Percentiles rank a stretch among this genome's conserved stretches.
phyloP scores from a whole-genome alignment of 768 basidiomycete genomes.

The Kwoniella heveanensis region DNA sequence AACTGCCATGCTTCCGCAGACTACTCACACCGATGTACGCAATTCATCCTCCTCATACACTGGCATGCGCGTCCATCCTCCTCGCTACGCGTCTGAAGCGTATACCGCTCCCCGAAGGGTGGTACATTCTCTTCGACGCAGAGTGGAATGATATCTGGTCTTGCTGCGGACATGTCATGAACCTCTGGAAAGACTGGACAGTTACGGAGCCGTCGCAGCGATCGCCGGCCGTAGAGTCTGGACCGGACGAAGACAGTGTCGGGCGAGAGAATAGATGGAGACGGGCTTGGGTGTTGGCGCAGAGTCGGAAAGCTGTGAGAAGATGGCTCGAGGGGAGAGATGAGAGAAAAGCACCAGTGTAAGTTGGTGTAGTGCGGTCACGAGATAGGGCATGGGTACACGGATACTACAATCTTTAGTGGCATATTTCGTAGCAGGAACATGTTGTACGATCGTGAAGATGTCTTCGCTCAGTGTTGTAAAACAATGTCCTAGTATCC shows the following conservation, averaged over 20 bases:
- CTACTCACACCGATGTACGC: constrained; percentile 92
- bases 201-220: not conserved
- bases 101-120: constrained; percentile 74
- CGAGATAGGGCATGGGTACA: no score
- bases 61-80: constrained; percentile 86
- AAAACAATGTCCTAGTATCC: no score
- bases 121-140: constrained; percentile 95
- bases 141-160: constrained; percentile 84
- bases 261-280: constrained; percentile 58
- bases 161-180: constrained; percentile 80
- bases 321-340: constrained; percentile 72
- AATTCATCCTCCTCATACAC: constrained; percentile 81
- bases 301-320: constrained; percentile 77
- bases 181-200: constrained; percentile 62
- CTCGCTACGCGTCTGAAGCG: constrained; percentile 71
- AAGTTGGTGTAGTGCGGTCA: not conserved
- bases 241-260: constrained; percentile 59
- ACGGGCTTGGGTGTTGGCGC: constrained; percentile 59
- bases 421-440: no score
- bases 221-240: constrained; percentile 52
- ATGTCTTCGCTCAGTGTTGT: no score
- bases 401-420: no score
- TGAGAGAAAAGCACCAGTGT: not conserved
- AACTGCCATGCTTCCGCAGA: constrained; percentile 58
- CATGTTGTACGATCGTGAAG: no score